Base-by-base conservation (phyloP, 148 eudicot species). In the Arctostaphylos glauca region DNA sequence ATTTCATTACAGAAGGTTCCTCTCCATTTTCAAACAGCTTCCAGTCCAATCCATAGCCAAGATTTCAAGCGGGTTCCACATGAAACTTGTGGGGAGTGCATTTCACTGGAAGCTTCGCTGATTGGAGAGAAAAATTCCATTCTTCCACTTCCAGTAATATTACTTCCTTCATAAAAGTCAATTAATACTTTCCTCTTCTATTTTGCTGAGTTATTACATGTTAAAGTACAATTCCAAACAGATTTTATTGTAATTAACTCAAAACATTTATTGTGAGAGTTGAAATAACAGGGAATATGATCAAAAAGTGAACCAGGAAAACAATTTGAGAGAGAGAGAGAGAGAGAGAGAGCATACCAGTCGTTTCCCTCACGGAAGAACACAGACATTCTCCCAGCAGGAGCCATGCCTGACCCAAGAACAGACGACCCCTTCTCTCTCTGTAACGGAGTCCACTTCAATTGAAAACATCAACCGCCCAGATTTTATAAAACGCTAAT, bases 291-390 rank as follows among this genome's bases (percentile, higher is more conserved):
- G 50, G 15, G 31, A 44, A 58, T 46, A 46, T 64, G 76, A 78
- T 83, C 44, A 54, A 77, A 77, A 81, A 74, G 9, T 55, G 49
- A 62, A 86, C 18, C 74, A 70, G 47, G 54, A 0, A 76, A 4
- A 76, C 5, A 85, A 9, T 47, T 72, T 70, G 47, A n/a, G 5
- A 59, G 10, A 72, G 14, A 79, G 66, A 84, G 68, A 79, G 74
- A 31, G 23, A 19, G 64, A 78, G 74, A 81, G 77, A 85, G 70
- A 66, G 56, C 31, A 21, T 95, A 95, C 98, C 98, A 95, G 81
- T 94, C 89, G 83, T 74, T 87, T 54, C 91, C 98, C 84, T 91
- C 94, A 52, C 88, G 92, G 78, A 86, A 88, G 86, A 95, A 92
- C 62, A 86, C 92, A 66, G 92, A 87, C 59, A 83, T 85, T 86